These are phyloP conservation scores for Pisolithus sp. DNA, from an alignment of 768 basidiomycete genomes.

Conservation along the genomic window DNA sequence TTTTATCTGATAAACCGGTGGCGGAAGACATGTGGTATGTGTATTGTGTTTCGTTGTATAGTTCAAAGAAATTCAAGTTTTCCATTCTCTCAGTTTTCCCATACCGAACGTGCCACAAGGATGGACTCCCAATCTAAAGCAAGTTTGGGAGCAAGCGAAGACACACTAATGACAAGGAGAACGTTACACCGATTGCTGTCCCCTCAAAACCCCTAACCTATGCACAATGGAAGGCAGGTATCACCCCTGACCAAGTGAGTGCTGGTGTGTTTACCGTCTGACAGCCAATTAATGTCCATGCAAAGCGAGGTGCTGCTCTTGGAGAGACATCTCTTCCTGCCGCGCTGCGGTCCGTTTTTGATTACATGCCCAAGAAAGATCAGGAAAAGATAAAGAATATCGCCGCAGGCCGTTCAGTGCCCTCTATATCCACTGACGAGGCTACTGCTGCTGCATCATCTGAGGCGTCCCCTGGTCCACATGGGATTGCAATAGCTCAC, in stretches of 20 bases:
- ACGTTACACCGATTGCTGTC: conserved; percentile 19
- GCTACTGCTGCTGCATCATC: conserved; percentile 12
- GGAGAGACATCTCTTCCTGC: conserved; percentile 74
- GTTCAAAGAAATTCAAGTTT: conserved; percentile 10
- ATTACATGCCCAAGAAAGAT: conserved; percentile 90
- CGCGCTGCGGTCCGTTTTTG: conserved; percentile 80
- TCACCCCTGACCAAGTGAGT: conserved; percentile 71
- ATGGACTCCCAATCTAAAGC: conserved; percentile 80
- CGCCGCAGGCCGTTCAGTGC: conserved; percentile 24
- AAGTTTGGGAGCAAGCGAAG: conserved; percentile 59
- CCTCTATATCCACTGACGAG: conserved; percentile 22
- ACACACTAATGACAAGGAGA: conserved; percentile 40
- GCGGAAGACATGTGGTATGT: conserved; percentile 64
- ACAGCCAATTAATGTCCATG: conserved; percentile 4
- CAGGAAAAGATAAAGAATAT: conserved; percentile 75
- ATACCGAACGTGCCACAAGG: conserved; percentile 74
- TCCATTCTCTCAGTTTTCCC: conserved; percentile 56
- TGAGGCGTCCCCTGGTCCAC: conserved; percentile 22
- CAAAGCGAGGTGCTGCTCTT: conserved; percentile 72
- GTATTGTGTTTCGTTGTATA: conserved; percentile 2
- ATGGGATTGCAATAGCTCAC: conserved; percentile 44
- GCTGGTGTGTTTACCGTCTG: not conserved
- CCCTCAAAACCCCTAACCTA: conserved; percentile 29
- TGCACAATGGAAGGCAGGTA: conserved; percentile 49
- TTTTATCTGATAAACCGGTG: conserved; percentile 58